phyloP scores from a whole-genome alignment of 108 stramenopile species.

The Nannochloropsis salina region DNA sequence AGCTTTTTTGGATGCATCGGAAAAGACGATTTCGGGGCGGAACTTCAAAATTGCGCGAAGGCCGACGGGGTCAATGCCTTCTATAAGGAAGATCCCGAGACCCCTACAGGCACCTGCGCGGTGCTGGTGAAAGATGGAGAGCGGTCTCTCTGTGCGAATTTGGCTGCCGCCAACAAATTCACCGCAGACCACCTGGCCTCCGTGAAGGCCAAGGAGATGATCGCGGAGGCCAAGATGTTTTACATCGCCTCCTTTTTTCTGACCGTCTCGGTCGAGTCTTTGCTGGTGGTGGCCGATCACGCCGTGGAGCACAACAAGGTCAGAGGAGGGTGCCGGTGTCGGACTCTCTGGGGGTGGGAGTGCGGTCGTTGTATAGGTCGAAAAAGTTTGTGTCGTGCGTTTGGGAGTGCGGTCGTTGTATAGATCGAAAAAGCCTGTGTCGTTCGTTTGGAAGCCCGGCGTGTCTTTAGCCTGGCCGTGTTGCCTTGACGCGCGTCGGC shows the following conservation, averaged over 20 bases:
- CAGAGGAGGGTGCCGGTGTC: neutral
- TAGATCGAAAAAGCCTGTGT: too few species aligned
- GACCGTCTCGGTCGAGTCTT: slow-evolving; percentile 83
- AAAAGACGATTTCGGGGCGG: slow-evolving; percentile 70
- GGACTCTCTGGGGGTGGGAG: neutral
- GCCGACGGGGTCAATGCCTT: slow-evolving; percentile 86
- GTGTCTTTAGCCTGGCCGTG: too few species aligned
- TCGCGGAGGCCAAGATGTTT: slow-evolving; percentile 71
- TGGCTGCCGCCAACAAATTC: slow-evolving; percentile 98
- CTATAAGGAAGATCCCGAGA: slow-evolving; percentile 86
- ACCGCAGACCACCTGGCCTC: slow-evolving; percentile 77
- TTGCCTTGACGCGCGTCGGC: too few species aligned
- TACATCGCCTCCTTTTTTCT: slow-evolving; percentile 98
- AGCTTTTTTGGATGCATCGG: slow-evolving; percentile 94
- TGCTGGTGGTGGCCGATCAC: slow-evolving; percentile 81
- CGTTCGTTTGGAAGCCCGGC: too few species aligned
- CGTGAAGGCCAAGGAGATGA: slow-evolving; percentile 78
- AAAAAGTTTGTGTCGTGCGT: too few species aligned
- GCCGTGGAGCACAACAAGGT: slow-evolving; percentile 75
- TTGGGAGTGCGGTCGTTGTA: too few species aligned
- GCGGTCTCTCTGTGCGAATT: slow-evolving; percentile 88
- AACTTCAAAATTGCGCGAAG: slow-evolving; percentile 75
- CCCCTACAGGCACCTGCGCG: slow-evolving; percentile 98
- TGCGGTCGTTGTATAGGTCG: too few species aligned
- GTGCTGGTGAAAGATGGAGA: slow-evolving; percentile 88